Evolutionary conservation across 1,139 yeast species (phyloP).

Genomic region (Taiozyma sp.): DNA sequence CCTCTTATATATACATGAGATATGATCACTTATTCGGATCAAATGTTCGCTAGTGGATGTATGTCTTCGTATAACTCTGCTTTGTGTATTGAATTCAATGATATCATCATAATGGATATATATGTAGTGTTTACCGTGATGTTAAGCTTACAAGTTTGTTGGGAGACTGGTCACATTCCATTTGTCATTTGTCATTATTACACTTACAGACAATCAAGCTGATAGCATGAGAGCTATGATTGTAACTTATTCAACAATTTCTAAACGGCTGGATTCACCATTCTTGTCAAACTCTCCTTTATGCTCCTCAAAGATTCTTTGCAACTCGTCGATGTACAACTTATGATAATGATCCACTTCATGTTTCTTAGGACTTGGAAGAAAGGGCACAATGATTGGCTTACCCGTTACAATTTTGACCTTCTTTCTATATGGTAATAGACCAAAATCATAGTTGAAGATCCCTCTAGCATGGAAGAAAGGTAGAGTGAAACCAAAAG

Average conservation of each 20-base stretch:
- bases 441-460: slow-evolving; percentile 88
- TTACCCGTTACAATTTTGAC: slow-evolving; percentile 77
- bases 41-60: too few relatives aligned
- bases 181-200: neutral
- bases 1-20: neutral
- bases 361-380: slow-evolving; percentile 39
- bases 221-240: too few relatives aligned
- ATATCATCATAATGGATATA: too few relatives aligned
- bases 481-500: slow-evolving; percentile 82
- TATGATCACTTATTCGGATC: too few relatives aligned
- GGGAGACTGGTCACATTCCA: too few relatives aligned
- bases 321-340: slow-evolving; percentile 64
- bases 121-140: too few relatives aligned
- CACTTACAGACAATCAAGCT: neutral
- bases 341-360: slow-evolving; percentile 69
- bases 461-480: slow-evolving; percentile 91
- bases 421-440: slow-evolving; percentile 80
- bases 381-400: slow-evolving; percentile 68
- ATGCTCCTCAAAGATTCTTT: slow-evolving; percentile 63
- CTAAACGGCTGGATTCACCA: slow-evolving; percentile 37
- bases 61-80: too few relatives aligned
- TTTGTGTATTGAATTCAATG: too few relatives aligned
- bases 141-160: too few relatives aligned
- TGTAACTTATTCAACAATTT: slow-evolving; percentile 37
- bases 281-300: slow-evolving; percentile 55